Percentiles rank a stretch among this genome's conserved stretches.
Evolutionary conservation across 257 asterid species (phyloP).

Genomic region (Lycium barbarum): DNA sequence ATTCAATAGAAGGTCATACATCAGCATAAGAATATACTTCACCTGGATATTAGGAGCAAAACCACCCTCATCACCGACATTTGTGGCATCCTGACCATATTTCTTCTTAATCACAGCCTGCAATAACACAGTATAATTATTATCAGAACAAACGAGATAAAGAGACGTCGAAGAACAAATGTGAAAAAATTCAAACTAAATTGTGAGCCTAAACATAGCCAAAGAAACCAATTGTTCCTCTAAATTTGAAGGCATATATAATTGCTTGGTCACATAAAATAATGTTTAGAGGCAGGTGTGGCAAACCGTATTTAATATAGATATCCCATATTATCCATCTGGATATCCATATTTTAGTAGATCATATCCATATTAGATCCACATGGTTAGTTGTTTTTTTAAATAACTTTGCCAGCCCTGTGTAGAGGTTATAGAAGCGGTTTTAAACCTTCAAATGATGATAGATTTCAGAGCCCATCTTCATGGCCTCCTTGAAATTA

Average conservation of each 20-base stretch:
- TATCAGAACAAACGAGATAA: not conserved
- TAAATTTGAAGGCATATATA: not conserved
- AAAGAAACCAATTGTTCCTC: not conserved
- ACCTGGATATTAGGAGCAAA: constrained; percentile 99
- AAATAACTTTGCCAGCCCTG: too few relatives aligned
- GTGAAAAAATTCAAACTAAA: not conserved
- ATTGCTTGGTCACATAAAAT: not conserved
- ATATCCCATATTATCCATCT: too few relatives aligned
- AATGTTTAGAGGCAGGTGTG: not conserved
- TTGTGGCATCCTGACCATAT: constrained; percentile 96
- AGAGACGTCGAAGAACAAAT: not conserved
- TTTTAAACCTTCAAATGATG: constrained; percentile 84
- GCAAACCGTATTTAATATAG: too few relatives aligned
- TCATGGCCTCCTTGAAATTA: constrained; percentile 95
- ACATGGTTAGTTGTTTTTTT: too few relatives aligned
- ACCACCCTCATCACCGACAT: constrained; percentile 99
- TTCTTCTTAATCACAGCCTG: constrained; percentile 98
- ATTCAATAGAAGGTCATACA: constrained; percentile 24
- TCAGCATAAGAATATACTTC: constrained; percentile 3
- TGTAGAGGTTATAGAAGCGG: not conserved
- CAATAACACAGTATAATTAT: not conserved
- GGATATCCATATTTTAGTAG: too few relatives aligned
- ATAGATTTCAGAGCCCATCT: constrained; percentile 98
- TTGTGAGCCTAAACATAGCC: not conserved
- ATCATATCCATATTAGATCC: too few relatives aligned